A percentile compares a stretch with the other conserved stretches of the same genome.
Evolutionary conservation across 2,329 filamentous ascomycete species (phyloP).

Genomic region (Pochonia chlamydosporia): DNA sequence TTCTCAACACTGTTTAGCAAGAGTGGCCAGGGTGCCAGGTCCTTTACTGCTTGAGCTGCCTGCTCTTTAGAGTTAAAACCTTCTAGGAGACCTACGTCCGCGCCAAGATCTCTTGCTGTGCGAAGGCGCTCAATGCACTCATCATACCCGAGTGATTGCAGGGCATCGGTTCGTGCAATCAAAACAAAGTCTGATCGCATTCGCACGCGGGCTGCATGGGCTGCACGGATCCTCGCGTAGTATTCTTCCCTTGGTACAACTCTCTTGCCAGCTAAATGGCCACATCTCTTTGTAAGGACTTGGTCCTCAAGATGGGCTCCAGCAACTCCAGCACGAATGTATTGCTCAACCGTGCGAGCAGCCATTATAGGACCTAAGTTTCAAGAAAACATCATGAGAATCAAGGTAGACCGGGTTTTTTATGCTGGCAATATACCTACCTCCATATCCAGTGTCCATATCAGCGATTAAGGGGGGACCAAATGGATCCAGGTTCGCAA

Average conservation of each 20-base stretch:
- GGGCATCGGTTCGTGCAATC: conserved; percentile 59
- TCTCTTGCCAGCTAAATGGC: conserved; percentile 56
- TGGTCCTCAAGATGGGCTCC: conserved; percentile 59
- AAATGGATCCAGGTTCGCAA: conserved; percentile 50
- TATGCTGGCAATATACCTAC: conserved; percentile 19
- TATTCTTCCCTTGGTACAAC: conserved; percentile 49
- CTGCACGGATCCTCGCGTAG: conserved; percentile 49
- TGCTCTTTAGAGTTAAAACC: conserved; percentile 48
- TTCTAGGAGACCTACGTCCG: conserved; percentile 56
- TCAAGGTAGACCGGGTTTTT: neutral
- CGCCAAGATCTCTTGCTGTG: conserved; percentile 46
- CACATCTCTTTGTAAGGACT: conserved; percentile 59
- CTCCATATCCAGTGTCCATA: conserved; percentile 53
- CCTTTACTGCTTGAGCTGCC: conserved; percentile 37
- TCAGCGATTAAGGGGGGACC: conserved; percentile 56
- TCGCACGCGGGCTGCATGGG: conserved; percentile 41
- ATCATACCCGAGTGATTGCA: conserved; percentile 51
- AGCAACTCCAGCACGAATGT: conserved; percentile 50
- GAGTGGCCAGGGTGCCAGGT: conserved; percentile 43
- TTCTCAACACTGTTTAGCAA: conserved; percentile 54
- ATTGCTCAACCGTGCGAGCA: conserved; percentile 44
- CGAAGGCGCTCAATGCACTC: conserved; percentile 46
- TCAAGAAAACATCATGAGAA: too few species aligned
- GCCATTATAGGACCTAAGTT: conserved; percentile 42
- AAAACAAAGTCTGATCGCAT: conserved; percentile 53